These are phyloP conservation scores for Ceratocystiopsis brevicomis DNA, from an alignment of 2,329 filamentous ascomycete genomes.

Conservation along the genomic window DNA sequence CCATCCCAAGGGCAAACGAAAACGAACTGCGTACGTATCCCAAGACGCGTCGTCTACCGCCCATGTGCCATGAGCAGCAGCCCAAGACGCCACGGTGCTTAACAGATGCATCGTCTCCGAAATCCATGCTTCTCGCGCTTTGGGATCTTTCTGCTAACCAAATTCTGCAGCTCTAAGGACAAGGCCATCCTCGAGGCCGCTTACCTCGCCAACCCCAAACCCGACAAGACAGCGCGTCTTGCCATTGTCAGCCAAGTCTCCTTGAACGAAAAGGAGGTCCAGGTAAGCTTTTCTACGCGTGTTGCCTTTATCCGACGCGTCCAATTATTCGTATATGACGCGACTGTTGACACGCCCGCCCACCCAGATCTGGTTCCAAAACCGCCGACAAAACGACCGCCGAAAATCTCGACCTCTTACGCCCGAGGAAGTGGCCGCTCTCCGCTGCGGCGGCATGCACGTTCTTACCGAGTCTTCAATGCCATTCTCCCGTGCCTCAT, in stretches of 20 bases:
- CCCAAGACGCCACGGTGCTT: no score
- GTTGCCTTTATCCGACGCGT: neutral
- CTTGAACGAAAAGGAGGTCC: conserved; percentile 87
- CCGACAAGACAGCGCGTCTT: conserved; percentile 72
- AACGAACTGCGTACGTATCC: conserved; percentile 40
- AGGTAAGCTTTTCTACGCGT: conserved; percentile 34
- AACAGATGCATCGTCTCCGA: no score
- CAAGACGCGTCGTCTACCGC: neutral
- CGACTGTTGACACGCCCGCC: neutral
- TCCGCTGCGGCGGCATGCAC: conserved; percentile 35
- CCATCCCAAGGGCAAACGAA: conserved; percentile 42
- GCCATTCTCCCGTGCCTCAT: no score
- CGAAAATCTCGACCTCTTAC: conserved; percentile 72
- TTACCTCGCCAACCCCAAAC: conserved; percentile 71
- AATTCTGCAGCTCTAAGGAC: conserved; percentile 52
- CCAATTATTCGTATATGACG: neutral
- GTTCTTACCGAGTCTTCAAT: no score
- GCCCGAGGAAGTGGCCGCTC: conserved; percentile 51
- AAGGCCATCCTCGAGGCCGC: conserved; percentile 75
- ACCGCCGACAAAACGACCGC: conserved; percentile 79
- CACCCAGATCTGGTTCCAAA: conserved; percentile 88
- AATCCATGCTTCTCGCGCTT: no score
- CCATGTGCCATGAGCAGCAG: neutral
- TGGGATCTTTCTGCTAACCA: neutral
- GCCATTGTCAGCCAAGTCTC: conserved; percentile 72